Evolutionary conservation across 169 alveolate species (phyloP).

Genomic region (Cryptosporidium tyzzeri): DNA sequence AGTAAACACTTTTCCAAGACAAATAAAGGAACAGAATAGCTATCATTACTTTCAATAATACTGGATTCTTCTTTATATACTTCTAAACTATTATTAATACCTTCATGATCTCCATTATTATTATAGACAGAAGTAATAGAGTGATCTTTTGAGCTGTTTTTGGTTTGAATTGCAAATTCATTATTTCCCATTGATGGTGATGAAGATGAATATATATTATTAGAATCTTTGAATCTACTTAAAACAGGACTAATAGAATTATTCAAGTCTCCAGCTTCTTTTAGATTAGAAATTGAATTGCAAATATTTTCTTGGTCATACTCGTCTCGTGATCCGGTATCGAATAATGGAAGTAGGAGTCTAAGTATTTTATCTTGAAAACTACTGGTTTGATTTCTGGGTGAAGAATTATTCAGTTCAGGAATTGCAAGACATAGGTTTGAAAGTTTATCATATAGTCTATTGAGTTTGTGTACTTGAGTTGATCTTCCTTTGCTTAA

Average conservation of each 20-base stretch:
- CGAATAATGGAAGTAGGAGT: conserved; percentile 25
- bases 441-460: conserved; percentile 34
- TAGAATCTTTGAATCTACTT: conserved; percentile 12
- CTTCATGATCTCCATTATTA: background rate
- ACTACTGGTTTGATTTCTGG: background rate
- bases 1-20: conserved; percentile 50
- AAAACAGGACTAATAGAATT: conserved; percentile 7
- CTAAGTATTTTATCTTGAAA: conserved; percentile 42
- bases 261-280: background rate
- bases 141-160: background rate
- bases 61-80: background rate
- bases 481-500: conserved; percentile 33
- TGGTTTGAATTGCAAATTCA: background rate
- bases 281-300: background rate
- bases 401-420: background rate
- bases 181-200: background rate
- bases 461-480: conserved; percentile 43
- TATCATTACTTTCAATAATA: background rate
- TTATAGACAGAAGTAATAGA: background rate
- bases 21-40: conserved; percentile 34
- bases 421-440: conserved; percentile 40
- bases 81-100: background rate
- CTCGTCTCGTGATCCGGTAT: conserved; percentile 20
- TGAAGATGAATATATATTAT: background rate
- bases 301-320: background rate